Evolutionary conservation across 1,284 basidiomycete species (phyloP), one percentile per base, ranked within the genome.

Genomic region (Marasmius tenuissimus): DNA sequence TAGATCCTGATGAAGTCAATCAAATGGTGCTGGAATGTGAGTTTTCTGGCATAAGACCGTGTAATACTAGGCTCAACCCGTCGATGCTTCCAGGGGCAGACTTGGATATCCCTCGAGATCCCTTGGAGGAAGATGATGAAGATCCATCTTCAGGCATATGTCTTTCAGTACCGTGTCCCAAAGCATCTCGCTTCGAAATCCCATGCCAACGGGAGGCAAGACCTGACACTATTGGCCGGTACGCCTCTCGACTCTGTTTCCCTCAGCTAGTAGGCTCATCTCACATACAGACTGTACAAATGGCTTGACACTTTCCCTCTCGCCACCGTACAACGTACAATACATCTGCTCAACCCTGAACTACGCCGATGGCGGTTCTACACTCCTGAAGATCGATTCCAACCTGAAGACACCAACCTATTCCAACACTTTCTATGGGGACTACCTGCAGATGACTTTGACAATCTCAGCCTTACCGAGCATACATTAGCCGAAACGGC

Each of bases 401-500:
- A 12, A 12, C n/a, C 52, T 34, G 64, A 69, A 9, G 83, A 84
- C 60, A 69, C 72, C 4, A 64, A 77, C 1, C 68, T 81, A 48
- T 79, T 88, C 60, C 78, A 76, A 61, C 76, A 77, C 61, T 78
- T 79, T 57, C 73, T 78, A n/a, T 91, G 88, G 88, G 75, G 74
- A 34, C 65, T 65, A 33, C 48, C 65, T 16, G 48, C 53, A 2
- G 22, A 55, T 4, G 47, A 49, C 59, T 39, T 49, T 60, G 61
- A 60, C 45, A 66, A 53, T 56, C 66, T 61, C 35, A 56, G 62
- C 0, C 62, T 63, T 61, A 63, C 57, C 61, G 58, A 16, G 34
- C 58, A 62, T 33, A 60, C 50, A 49, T 66, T 68, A 47, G 65
- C 72, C n/a, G 66, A 67, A 35, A 27, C 2, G 27, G 27, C 27